Percentiles rank a stretch among this genome's conserved stretches.
Evolutionary conservation across 1,139 yeast species (phyloP).

Genomic region (Scheffersomyces parashehatae): DNA sequence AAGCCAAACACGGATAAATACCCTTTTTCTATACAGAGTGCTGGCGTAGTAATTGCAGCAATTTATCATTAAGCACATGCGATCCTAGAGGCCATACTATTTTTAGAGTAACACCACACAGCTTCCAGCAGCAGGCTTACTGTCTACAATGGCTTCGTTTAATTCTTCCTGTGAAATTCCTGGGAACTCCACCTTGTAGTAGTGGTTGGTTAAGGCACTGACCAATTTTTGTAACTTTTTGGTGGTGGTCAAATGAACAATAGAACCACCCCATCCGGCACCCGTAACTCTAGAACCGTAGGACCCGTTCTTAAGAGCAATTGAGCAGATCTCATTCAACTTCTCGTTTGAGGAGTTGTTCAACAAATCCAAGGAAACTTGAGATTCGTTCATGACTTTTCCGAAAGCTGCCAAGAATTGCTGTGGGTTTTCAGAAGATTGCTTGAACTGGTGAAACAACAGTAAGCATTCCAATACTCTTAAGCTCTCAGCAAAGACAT

Average conservation of each 20-base stretch:
- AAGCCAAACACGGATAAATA: too few relatives aligned
- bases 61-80: neutral
- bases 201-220: conserved; percentile 48
- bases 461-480: conserved; percentile 56
- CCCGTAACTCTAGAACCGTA: conserved; percentile 74
- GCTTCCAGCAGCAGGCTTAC: conserved; percentile 63
- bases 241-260: conserved; percentile 61
- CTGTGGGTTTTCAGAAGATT: conserved; percentile 12
- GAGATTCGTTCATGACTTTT: conserved; percentile 58
- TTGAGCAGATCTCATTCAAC: conserved; percentile 51
- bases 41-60: too few relatives aligned
- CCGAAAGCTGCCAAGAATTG: conserved; percentile 49
- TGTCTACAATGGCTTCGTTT: conserved; percentile 54
- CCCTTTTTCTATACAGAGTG: too few relatives aligned
- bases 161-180: conserved; percentile 43
- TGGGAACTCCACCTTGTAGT: conserved; percentile 54
- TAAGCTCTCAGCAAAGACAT: conserved; percentile 64
- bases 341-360: conserved; percentile 60
- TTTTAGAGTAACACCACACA: conserved; percentile 30
- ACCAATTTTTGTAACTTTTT: conserved; percentile 46
- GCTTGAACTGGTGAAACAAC: conserved; percentile 25
- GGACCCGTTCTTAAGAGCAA: conserved; percentile 59
- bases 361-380: conserved; percentile 47
- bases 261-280: conserved; percentile 82
- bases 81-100: neutral